These are phyloP conservation scores for Aureobasidium vineae DNA, from an alignment of 2,329 filamentous ascomycete genomes.

Conservation along the genomic window DNA sequence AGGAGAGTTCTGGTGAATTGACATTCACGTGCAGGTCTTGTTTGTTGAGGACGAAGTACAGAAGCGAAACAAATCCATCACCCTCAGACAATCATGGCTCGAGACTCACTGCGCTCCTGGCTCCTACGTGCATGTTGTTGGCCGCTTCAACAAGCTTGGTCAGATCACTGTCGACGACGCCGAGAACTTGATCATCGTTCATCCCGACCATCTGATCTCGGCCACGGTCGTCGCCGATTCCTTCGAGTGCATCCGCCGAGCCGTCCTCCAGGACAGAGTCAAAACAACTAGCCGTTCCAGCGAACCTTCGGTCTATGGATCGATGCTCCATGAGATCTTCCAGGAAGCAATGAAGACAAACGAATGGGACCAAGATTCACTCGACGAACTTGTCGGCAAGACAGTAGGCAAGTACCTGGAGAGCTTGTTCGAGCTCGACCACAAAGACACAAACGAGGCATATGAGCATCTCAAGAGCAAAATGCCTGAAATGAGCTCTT, in stretches of 20 bases:
- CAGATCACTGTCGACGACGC: slow-evolving; percentile 80
- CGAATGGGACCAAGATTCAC: slow-evolving; percentile 69
- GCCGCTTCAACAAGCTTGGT: slow-evolving; percentile 66
- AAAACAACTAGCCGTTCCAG: slow-evolving; percentile 83
- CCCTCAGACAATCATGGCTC: slow-evolving; percentile 81
- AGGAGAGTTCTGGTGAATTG: slow-evolving; percentile 29
- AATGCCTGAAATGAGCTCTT: slow-evolving; percentile 74
- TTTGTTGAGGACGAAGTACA: slow-evolving; percentile 76
- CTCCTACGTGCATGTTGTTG: slow-evolving; percentile 83
- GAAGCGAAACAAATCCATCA: slow-evolving; percentile 64
- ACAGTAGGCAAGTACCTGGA: slow-evolving; percentile 78
- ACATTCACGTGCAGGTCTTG: slow-evolving; percentile 61
- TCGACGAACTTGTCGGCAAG: slow-evolving; percentile 64
- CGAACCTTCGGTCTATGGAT: slow-evolving; percentile 83
- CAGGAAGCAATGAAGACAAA: slow-evolving; percentile 85
- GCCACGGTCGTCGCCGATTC: slow-evolving; percentile 96
- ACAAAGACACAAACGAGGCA: slow-evolving; percentile 65
- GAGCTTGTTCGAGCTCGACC: slow-evolving; percentile 82
- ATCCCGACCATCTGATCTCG: slow-evolving; percentile 93
- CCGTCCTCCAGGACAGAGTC: slow-evolving; percentile 90
- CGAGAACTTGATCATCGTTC: slow-evolving; percentile 81
- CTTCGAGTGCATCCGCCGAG: slow-evolving; percentile 84
- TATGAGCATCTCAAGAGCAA: slow-evolving; percentile 79
- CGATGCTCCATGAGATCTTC: slow-evolving; percentile 91
- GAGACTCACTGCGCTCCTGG: slow-evolving; percentile 73